Evolutionary conservation across 108 stramenopile genomes (phyloP), one percentile per base, ranked within the genome.

Genomic region (Stephanodiscus minutulus): DNA sequence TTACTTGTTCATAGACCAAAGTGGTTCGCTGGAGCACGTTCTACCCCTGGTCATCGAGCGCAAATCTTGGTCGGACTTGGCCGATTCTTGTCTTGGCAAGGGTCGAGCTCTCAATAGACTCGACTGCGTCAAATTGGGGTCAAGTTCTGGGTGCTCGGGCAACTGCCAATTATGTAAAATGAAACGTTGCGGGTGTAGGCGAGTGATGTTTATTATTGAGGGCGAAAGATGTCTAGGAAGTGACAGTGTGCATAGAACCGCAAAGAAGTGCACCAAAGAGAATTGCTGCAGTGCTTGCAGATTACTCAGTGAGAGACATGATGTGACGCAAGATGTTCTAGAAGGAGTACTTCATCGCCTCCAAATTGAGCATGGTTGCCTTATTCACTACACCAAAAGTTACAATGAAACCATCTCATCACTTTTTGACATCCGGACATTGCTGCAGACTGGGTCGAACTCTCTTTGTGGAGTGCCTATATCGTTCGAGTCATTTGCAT

Each of bases 11-110:
- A 12, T 77, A 11, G 68, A 70, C 31, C 61, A 52, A 61, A 52
- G 72, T 39, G 66, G 66, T 36, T 22, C 31, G 15, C 50, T 66
- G 27, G 82, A 83, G 27, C 20, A 68, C 18, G 58, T 86, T 43
- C 17, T 76, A 17, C 85, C 82, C 1, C 22, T 86, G 33, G 71
- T 86, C 21, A 65, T 83, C 50, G 85, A 86, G 47, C 64, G 85
- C 18, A 86, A 86, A 56, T 69, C 76, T 18, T 86, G 82, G 85
- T 79, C 77, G 2, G 85, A 85, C 72, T 67, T 85, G 50, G 85
- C 85, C 27, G 85, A 85, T 52, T 73, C 72, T 27, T 74, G 74
- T 49, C 64, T 75, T n/a, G 74, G 68, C 15, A 75, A 70, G 49
- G 85, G 85, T 7, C 57, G 55, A 28, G 78, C 74, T 21, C 63